Evolutionary conservation across 768 basidiomycete species (phyloP).

Genomic region (Lentinula raphanica): DNA sequence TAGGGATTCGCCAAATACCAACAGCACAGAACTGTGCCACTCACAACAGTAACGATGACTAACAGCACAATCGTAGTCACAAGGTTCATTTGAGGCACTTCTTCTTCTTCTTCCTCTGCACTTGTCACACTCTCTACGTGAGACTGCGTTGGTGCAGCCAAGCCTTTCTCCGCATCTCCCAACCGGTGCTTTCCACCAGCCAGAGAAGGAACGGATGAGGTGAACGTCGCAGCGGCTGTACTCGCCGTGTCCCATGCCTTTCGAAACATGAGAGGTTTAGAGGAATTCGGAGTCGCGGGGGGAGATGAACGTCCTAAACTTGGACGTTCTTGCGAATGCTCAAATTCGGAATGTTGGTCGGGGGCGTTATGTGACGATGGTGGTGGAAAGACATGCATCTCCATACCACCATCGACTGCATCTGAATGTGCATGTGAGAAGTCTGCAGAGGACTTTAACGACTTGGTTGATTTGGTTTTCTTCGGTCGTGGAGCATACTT

Average conservation of each 20-base stretch:
- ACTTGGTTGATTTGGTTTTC: conserved; percentile 11
- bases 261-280: not conserved
- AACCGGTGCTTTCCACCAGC: conserved; percentile 13
- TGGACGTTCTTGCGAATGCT: not conserved
- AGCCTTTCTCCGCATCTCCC: conserved; percentile 1
- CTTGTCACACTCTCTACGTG: not conserved
- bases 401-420: not conserved
- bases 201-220: not conserved
- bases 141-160: not conserved
- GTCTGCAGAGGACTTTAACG: not conserved
- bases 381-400: not conserved
- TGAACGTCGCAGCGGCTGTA: not conserved
- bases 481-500: conserved; percentile 24
- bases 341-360: not conserved
- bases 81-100: conserved; percentile 35
- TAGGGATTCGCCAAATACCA: not conserved
- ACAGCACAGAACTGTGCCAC: conserved; percentile 34
- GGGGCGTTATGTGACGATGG: not conserved
- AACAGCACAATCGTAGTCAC: conserved; percentile 28
- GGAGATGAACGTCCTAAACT: not conserved
- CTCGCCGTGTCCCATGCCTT: not conserved
- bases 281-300: not conserved
- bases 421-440: not conserved
- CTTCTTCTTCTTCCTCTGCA: conserved; percentile 24
- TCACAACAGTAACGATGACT: conserved; percentile 35